phyloP scores from a whole-genome alignment of 441 rosid genomes.

The Geranium incanum region DNA sequence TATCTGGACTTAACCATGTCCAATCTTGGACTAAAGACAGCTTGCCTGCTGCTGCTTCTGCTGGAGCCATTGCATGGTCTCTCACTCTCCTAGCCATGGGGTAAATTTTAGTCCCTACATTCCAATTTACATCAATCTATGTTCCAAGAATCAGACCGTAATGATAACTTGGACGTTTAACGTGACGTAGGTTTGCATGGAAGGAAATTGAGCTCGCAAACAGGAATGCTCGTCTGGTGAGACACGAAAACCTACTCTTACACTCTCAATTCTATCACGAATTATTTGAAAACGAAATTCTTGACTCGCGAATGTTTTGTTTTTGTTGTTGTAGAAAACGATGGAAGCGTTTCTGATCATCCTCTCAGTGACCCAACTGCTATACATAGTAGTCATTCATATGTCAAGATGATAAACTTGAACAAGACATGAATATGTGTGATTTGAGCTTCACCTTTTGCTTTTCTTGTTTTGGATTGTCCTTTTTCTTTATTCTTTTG shows the following conservation, averaged over 20 bases:
- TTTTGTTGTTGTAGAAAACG: constrained; percentile 56
- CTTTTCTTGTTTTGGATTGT: neutral
- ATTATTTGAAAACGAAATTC: neutral
- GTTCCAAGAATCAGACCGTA: no score
- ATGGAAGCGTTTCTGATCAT: constrained; percentile 95
- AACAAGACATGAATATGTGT: constrained; percentile 13
- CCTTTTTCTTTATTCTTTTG: neutral
- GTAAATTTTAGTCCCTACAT: constrained; percentile 24
- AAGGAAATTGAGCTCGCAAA: constrained; percentile 63
- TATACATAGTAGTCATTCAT: constrained; percentile 70
- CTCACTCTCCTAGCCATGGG: constrained; percentile 85
- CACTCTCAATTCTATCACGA: neutral
- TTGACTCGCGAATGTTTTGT: no score
- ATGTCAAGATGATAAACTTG: constrained; percentile 22
- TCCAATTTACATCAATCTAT: neutral
- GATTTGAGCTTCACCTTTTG: constrained; percentile 8
- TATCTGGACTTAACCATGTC: constrained; percentile 56
- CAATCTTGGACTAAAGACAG: constrained; percentile 48
- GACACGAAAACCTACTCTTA: constrained; percentile 9
- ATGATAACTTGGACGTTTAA: neutral
- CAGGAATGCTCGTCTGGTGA: constrained; percentile 74
- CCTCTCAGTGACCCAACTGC: constrained; percentile 74
- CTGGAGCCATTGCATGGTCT: constrained; percentile 75
- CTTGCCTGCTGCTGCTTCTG: constrained; percentile 68
- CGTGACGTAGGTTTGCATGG: constrained; percentile 57